Conservation (phyloP, 495 filamentous ascomycete genomes). For the Pyronema omphalodes region DNA sequence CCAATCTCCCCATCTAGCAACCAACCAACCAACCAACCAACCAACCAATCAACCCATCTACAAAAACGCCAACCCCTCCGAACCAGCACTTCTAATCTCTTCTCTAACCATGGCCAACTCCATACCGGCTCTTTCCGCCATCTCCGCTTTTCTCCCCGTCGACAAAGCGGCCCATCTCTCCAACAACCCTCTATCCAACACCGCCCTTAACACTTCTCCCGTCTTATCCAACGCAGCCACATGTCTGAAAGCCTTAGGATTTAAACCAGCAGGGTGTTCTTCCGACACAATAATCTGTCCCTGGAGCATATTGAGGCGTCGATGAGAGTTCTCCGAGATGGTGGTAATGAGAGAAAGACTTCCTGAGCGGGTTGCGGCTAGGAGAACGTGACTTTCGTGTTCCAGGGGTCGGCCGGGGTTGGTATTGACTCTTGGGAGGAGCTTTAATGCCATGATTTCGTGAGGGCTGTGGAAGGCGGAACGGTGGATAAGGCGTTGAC, state of each 20-base stretch:
- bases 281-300: slow-evolving; percentile 59
- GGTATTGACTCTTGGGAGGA: slow-evolving; percentile 45
- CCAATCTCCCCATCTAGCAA: background rate
- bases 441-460: slow-evolving; percentile 48
- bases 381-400: slow-evolving; percentile 37
- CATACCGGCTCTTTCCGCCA: slow-evolving; percentile 44
- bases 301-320: slow-evolving; percentile 63
- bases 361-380: slow-evolving; percentile 56
- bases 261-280: slow-evolving; percentile 59
- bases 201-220: slow-evolving; percentile 33
- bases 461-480: slow-evolving; percentile 77
- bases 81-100: slow-evolving; percentile 26
- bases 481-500: slow-evolving; percentile 66
- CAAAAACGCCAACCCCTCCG: slow-evolving; percentile 4
- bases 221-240: slow-evolving; percentile 8
- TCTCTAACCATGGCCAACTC: slow-evolving; percentile 43
- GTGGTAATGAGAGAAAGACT: slow-evolving; percentile 57
- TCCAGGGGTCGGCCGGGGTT: slow-evolving; percentile 17
- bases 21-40: too few species aligned
- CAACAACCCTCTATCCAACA: slow-evolving; percentile 44
- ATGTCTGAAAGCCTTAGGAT: slow-evolving; percentile 57
- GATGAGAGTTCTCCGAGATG: slow-evolving; percentile 61
- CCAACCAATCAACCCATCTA: background rate
- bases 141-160: slow-evolving; percentile 46
- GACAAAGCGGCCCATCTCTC: slow-evolving; percentile 52